Percentiles rank a stretch among this genome's conserved stretches.
Conservation (phyloP, 495 filamentous ascomycete genomes). For the Hyaloscypha bicolor region DNA sequence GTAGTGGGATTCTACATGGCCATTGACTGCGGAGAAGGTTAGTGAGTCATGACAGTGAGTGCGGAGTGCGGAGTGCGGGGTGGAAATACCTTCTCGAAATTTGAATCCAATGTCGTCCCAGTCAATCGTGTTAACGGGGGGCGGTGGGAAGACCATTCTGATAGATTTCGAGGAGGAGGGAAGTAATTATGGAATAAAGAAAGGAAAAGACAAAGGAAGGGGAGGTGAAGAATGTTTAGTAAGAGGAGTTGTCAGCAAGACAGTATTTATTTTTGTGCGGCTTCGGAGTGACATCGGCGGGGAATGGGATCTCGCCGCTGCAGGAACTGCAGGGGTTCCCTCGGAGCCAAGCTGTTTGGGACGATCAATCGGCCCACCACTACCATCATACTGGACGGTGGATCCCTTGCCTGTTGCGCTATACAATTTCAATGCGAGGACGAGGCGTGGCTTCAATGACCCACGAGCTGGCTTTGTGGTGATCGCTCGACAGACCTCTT, state of each 20-base stretch:
- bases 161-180: not conserved
- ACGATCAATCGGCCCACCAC: too few species aligned
- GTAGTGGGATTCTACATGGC: conserved; percentile 77
- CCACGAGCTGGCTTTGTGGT: not conserved
- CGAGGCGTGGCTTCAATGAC: not conserved
- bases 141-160: conserved; percentile 69
- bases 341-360: not conserved
- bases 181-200: conserved; percentile 2
- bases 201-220: conserved; percentile 5
- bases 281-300: conserved; percentile 22
- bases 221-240: conserved; percentile 7
- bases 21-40: conserved; percentile 57
- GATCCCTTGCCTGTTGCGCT: not conserved
- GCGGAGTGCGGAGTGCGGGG: conserved; percentile 15
- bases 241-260: not conserved
- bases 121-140: conserved; percentile 80
- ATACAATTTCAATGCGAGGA: not conserved
- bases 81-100: conserved; percentile 75
- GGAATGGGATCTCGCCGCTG: not conserved
- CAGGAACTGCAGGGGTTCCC: not conserved
- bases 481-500: not conserved
- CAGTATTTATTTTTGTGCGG: conserved; percentile 21
- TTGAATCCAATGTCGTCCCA: conserved; percentile 91
- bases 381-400: not conserved
- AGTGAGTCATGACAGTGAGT: conserved; percentile 1